Evolutionary conservation across 768 basidiomycete genomes (phyloP).

Genomic region (Sporobolomyces pararoseus): DNA sequence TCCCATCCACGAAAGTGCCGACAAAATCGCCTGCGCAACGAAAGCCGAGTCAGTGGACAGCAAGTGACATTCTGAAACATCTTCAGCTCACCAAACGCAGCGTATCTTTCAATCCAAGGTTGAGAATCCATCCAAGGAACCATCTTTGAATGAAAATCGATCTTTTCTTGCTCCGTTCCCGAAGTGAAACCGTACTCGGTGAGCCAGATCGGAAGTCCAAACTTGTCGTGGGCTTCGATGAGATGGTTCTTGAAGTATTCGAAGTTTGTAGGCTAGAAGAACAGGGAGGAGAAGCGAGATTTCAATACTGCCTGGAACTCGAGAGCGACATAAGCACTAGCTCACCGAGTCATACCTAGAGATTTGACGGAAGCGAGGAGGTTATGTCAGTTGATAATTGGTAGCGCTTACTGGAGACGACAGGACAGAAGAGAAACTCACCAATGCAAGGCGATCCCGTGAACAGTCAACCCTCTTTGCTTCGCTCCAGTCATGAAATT

Average conservation of each 20-base stretch:
- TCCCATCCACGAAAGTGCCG: not conserved
- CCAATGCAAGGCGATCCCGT: constrained; percentile 15
- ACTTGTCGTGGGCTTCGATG: not conserved
- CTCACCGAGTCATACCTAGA: constrained; percentile 8
- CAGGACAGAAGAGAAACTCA: not conserved
- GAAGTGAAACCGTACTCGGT: constrained; percentile 12
- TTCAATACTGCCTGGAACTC: too few species aligned
- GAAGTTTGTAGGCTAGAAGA: constrained; percentile 7
- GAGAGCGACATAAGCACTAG: too few species aligned
- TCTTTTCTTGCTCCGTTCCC: not conserved
- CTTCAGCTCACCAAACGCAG: constrained; percentile 9
- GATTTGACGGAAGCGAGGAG: too few species aligned
- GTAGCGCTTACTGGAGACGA: too few species aligned
- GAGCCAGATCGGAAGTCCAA: constrained; percentile 9
- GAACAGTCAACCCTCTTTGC: not conserved
- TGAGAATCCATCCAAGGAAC: constrained; percentile 12
- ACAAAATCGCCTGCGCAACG: constrained; percentile 5
- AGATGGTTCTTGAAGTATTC: constrained; percentile 16
- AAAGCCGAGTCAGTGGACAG: not conserved
- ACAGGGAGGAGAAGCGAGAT: not conserved
- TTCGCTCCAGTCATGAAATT: constrained; percentile 5
- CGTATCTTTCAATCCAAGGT: constrained; percentile 9
- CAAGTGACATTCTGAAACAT: too few species aligned
- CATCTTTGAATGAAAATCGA: not conserved
- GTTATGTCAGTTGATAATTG: not conserved